phyloP scores from a whole-genome alignment of 495 filamentous ascomycete species.

The Thozetella sp. region DNA sequence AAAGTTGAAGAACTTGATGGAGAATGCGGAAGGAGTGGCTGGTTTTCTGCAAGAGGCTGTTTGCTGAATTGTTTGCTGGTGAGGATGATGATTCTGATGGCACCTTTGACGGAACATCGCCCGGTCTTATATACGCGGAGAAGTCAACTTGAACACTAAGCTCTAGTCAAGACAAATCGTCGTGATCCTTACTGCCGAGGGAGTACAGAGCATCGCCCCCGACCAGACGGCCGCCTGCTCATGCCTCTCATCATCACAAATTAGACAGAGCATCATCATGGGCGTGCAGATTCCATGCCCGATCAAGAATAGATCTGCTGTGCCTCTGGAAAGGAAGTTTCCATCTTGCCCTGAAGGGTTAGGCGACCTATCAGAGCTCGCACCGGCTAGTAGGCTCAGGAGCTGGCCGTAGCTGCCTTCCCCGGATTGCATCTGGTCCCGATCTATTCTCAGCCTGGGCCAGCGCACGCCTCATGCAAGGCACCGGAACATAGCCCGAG shows the following conservation, averaged over 20 bases:
- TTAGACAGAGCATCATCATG: background rate
- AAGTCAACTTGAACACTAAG: background rate
- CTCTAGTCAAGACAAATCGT: background rate
- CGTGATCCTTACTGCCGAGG: background rate
- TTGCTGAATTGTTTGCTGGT: background rate
- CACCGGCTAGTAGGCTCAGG: background rate
- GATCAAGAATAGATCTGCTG: background rate
- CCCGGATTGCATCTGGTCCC: no score
- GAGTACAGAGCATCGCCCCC: background rate
- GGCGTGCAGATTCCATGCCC: background rate
- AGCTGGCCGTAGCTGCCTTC: background rate
- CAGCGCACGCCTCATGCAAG: no score
- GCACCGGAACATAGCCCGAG: no score
- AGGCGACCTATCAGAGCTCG: no score
- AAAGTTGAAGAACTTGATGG: background rate
- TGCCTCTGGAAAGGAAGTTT: background rate
- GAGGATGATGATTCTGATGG: background rate
- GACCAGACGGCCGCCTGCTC: background rate
- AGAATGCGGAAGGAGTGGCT: background rate
- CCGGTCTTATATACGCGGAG: background rate
- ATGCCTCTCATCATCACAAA: background rate
- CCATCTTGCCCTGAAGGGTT: no score
- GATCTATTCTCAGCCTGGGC: no score
- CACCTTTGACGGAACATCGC: background rate
- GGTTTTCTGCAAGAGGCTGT: background rate